Evolutionary conservation across 768 basidiomycete species (phyloP), one percentile per base, ranked within the genome.

Genomic region (Tricholoma sp.): DNA sequence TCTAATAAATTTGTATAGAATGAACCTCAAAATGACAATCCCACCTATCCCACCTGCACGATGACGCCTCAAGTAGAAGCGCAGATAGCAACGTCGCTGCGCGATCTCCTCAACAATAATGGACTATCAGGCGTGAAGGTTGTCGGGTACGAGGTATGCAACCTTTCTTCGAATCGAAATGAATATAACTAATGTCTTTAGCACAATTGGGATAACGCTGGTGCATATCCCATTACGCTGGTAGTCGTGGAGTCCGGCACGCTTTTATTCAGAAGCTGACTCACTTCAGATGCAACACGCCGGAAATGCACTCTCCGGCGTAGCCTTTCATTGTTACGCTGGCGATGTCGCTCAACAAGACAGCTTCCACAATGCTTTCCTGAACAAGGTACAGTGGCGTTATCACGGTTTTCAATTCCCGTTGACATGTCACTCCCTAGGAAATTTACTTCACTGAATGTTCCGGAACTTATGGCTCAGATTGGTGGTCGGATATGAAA

Each of bases 401-500:
- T 39, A 8, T 53, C 32, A 3, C 27, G 1, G 16, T 12, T 46
- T 18, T 9, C 7, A n/a, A 4, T 1, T 49, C 19, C 9, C 24
- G 12, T 14, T 55, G 51, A 50, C 16, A 12, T 8, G 14, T 47
- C 18, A 35, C 5, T 32, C 10, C 11, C 46, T 46, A 78, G 74
- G 79, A 71, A 61, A 74, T 80, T 16, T 79, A 77, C 56, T 78
- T 80, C 58, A 79, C 80, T 0, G 88, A 91, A 68, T 90, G 89
- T 64, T 69, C 81, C 0, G 88, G 89, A 5, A 82, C 78, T 0
- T 68, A 80, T 55, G 84, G 86, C 12, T 79, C 80, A 8, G 85
- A 89, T 65, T 91, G 88, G 88, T 91, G 89, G 89, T 74, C 72
- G 50, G 87, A 90, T 62, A 84, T 90, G 69, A 90, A 90, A 78